Conservation (phyloP, 2,329 filamentous ascomycete species). For the Pestalotiopsis sp. region DNA sequence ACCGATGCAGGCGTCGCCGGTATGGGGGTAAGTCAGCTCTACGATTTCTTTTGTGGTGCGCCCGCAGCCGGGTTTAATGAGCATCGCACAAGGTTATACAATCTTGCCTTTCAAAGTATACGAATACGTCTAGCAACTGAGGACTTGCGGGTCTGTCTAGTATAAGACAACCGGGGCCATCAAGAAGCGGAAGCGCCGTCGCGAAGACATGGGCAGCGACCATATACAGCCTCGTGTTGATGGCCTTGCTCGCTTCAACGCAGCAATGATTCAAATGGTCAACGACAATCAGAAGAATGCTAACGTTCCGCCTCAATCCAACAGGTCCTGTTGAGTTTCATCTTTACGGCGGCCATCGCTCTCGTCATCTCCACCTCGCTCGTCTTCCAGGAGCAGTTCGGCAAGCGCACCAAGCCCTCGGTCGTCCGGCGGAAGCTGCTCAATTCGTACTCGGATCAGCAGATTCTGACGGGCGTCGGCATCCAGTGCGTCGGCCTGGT, state of each 20-base stretch:
- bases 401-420: conserved; percentile 43
- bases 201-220: no score
- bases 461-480: conserved; percentile 71
- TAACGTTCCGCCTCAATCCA: no score
- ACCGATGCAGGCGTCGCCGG: conserved; percentile 56
- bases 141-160: no score
- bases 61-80: neutral
- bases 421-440: conserved; percentile 65
- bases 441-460: conserved; percentile 67
- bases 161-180: no score
- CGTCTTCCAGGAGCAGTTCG: conserved; percentile 51
- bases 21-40: conserved; percentile 43
- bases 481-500: conserved; percentile 66
- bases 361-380: conserved; percentile 58
- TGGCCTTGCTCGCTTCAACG: no score
- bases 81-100: neutral
- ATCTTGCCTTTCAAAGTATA: neutral
- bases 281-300: no score
- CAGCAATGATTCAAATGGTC: no score
- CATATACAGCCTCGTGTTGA: no score
- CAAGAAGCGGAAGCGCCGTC: no score
- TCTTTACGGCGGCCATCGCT: conserved; percentile 63
- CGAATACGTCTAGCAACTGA: neutral
- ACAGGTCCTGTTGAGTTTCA: conserved; percentile 66
- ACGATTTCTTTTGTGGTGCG: neutral